Evolutionary conservation across 2,329 filamentous ascomycete species (phyloP), one percentile per base, ranked within the genome.

Genomic region (Pseudogymnoascus sp.): DNA sequence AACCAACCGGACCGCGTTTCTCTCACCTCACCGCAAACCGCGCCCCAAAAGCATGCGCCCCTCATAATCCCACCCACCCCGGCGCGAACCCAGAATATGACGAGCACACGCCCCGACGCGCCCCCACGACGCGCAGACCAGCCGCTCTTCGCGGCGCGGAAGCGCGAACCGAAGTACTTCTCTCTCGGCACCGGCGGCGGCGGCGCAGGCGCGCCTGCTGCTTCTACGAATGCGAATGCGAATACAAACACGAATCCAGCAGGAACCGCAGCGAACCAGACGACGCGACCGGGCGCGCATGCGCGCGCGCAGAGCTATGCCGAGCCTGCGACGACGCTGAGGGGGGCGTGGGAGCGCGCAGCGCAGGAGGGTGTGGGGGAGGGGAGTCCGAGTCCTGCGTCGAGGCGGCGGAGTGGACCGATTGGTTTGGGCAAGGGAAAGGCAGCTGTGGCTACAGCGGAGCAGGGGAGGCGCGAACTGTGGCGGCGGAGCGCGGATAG

Each of bases 361-460:
- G 39, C 39, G 11, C 39, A 43, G 6, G 39, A 43, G 1, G 61
- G 60, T 3, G n/a, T 60, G 14, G 16, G 39, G 20, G 57, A 63
- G 18, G 62, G 61, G 34, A 68, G 67, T 59, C 67, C 67, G 32
- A 68, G 65, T 64, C 67, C 67, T 16, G 63, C 62, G 3, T 39
- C 63, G 32, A 64, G 58, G 30, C 14, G 28, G 28, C 34, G 61
- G 25, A 60, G 35, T n/a, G 39, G 39, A 5, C 39, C 39, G 20
- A 43, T 20, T 5, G 20, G 8, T 6, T 22, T 43, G 25, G 18
- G 18, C 6, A 43, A 20, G 11, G 39, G 1, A 9, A 11, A 1
- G 3, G 7, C 6, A n/a, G n/a, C n/a, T n/a, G n/a, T n/a, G n/a
- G n/a, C 11, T 25, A 25, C 39, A 3, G 12, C 20, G 2, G 39